Evolutionary conservation across 306 rosid species (phyloP), one percentile per base, ranked within the genome.

Genomic region (Sicyos edulis): DNA sequence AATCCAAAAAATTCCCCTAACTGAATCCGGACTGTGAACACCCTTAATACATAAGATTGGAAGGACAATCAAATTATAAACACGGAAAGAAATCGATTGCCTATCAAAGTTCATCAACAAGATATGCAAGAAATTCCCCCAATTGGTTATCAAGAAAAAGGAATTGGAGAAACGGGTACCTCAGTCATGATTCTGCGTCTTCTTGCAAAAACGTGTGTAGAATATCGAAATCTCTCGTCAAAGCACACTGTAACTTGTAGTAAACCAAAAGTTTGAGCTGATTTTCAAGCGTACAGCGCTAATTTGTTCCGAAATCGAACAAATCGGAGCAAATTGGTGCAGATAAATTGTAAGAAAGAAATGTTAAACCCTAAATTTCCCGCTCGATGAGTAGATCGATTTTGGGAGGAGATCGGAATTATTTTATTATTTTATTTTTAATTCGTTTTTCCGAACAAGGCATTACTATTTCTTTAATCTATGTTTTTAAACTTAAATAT

Each of bases 181-280:
- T 88, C 96, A 70, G 96, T 90, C 93, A 90, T 90, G 78, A 86
- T 73, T 70, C 13, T 63, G 80, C 47, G 74, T 60, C 85, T 82
- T 60, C 85, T 82, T 70, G 75, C 84, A 77, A 85, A 85, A 73
- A 78, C 29, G 2, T 6, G 78, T 19, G 45, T 56, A 68, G 60
- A 47, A 17, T 40, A 17, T 53, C 15, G 57, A 70, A 74, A 73
- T 68, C 64, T 6, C 76, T 67, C 73, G 78, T n/a, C 55, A 37
- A 45, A 50, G 62, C 16, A 22, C 11, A 72, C 34, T 29, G 61
- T 65, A 55, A 34, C 19, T 56, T 44, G 54, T 9, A 66, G 7
- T 44, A 26, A 59, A 70, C 8, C 22, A 72, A 47, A 60, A 10
- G 37, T 54, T 54, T 71, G 34, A 29, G 7, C 7, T 7, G 26